A percentile compares a stretch with the other conserved stretches of the same genome.
phyloP scores from a whole-genome alignment of 2,329 filamentous ascomycete species.

The Botryotinia narcissicola region DNA sequence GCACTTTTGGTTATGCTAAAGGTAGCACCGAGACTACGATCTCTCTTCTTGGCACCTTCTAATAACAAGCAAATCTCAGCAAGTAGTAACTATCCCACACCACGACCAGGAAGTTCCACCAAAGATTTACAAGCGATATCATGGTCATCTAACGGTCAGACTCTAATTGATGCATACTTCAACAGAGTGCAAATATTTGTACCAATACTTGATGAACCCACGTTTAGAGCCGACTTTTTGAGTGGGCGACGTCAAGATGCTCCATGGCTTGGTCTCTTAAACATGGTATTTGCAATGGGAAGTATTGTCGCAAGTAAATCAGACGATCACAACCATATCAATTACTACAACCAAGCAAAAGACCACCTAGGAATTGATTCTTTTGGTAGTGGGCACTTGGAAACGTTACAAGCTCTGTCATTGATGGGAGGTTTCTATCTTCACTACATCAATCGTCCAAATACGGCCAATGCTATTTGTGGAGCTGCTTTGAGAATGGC shows the following conservation, averaged over 20 bases:
- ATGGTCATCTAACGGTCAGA: constrained; percentile 64
- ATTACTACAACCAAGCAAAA: constrained; percentile 67
- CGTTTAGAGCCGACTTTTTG: constrained; percentile 64
- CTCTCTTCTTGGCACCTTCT: constrained; percentile 45
- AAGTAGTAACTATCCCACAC: constrained; percentile 33
- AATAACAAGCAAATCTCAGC: constrained; percentile 29
- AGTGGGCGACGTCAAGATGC: constrained; percentile 62
- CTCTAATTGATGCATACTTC: constrained; percentile 73
- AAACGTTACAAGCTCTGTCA: constrained; percentile 68
- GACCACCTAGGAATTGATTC: constrained; percentile 64
- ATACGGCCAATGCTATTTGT: constrained; percentile 71
- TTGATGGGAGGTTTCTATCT: constrained; percentile 74
- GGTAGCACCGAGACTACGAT: constrained; percentile 50
- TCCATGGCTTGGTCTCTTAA: constrained; percentile 69
- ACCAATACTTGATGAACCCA: constrained; percentile 70
- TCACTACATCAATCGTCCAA: constrained; percentile 74
- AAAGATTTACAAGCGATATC: constrained; percentile 43
- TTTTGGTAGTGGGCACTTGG: constrained; percentile 68
- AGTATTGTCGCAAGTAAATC: constrained; percentile 63
- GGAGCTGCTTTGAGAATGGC: constrained; percentile 72
- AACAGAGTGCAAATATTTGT: constrained; percentile 69
- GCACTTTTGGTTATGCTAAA: constrained; percentile 65
- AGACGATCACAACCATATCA: constrained; percentile 64
- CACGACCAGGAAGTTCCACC: constrained; percentile 39
- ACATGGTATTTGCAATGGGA: constrained; percentile 75